Evolutionary conservation across 768 basidiomycete species (phyloP), one percentile per base, ranked within the genome.

Genomic region (Boletus sp.): DNA sequence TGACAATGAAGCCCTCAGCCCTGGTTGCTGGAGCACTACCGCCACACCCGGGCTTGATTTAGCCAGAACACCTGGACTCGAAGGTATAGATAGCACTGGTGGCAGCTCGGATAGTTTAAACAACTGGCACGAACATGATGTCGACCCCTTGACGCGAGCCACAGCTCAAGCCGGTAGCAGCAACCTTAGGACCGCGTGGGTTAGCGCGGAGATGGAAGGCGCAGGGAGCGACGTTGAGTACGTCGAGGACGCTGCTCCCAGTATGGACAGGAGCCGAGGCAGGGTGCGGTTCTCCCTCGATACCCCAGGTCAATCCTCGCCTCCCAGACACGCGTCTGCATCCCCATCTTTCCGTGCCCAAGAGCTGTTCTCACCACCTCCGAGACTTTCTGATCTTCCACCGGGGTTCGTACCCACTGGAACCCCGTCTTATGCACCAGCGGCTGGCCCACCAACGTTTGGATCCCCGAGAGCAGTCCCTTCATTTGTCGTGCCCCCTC

Each of bases 1-100:
- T 58, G 69, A 55, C 65, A 76, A 58, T 43, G 67, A 63, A n/a
- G 61, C 41, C 5, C 69, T 72, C 14, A 82, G 75, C 17, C 82
- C 84, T 27, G 84, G 81, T 3, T 77, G 74, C 39, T 91, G 89
- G 90, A 89, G 87, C 59, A 90, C 85, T 0, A 78, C 80, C 13
- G 88, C 88, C 5, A 90, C 90, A 0, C 88, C 90, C 4, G 90
- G 90, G 1, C 74, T 78, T 42, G 75, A 67, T 39, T 49, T 63
- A 17, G 43, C 57, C 43, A 50, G 51, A 50, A 42, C 53, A 21
- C 37, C 54, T 51, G 51, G 70, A 54, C 53, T 56, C 57, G 74
- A 44, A 0, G 49, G 59, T 32, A 56, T n/a, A 3, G 51, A 46
- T 9, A 62, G 54, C 49, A 29, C 51, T 7, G 19, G 46, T 5